Conservation (phyloP, 2,329 filamentous ascomycete genomes). For the Xylariales sp. region DNA sequence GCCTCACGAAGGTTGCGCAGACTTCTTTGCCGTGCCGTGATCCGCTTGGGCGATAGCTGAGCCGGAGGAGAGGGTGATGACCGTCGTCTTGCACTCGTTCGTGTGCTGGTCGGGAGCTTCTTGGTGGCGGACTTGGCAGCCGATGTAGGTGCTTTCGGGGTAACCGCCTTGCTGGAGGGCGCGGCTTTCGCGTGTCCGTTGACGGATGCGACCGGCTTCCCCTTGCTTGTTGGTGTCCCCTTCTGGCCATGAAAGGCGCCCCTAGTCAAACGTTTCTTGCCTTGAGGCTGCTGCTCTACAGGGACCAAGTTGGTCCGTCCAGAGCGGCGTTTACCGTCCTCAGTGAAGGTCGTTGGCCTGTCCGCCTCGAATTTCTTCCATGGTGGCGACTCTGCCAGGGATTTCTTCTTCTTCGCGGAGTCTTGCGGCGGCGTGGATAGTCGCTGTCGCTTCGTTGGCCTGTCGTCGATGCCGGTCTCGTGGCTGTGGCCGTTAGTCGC, state of each 20-base stretch:
- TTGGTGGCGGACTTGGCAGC: slow-evolving; percentile 17
- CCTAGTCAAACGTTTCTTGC: slow-evolving; percentile 48
- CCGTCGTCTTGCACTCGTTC: slow-evolving; percentile 23
- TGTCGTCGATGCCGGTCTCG: slow-evolving; percentile 37
- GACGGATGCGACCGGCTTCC: slow-evolving; percentile 22
- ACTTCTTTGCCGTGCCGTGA: slow-evolving; percentile 36
- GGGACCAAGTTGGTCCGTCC: slow-evolving; percentile 58
- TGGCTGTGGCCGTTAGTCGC: slow-evolving; percentile 21
- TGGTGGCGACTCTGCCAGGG: slow-evolving; percentile 70
- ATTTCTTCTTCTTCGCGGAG: slow-evolving; percentile 30
- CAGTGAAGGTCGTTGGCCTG: slow-evolving; percentile 80
- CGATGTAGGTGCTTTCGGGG: slow-evolving; percentile 17
- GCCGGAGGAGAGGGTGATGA: slow-evolving; percentile 36
- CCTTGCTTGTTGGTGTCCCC: slow-evolving; percentile 24
- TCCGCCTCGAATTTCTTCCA: slow-evolving; percentile 87
- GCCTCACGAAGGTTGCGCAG: slow-evolving; percentile 31
- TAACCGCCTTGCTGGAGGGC: slow-evolving; percentile 23
- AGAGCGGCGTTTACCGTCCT: slow-evolving; percentile 66
- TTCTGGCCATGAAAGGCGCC: slow-evolving; percentile 33
- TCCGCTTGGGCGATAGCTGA: slow-evolving; percentile 28
- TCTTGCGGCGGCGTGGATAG: slow-evolving; percentile 36
- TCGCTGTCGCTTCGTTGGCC: slow-evolving; percentile 63
- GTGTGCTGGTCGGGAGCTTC: slow-evolving; percentile 14
- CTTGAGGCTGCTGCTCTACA: slow-evolving; percentile 44
- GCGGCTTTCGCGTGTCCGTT: slow-evolving; percentile 23